A percentile compares a stretch with the other conserved stretches of the same genome.
phyloP scores from a whole-genome alignment of 2,329 filamentous ascomycete genomes.

The Colletotrichum sp. region DNA sequence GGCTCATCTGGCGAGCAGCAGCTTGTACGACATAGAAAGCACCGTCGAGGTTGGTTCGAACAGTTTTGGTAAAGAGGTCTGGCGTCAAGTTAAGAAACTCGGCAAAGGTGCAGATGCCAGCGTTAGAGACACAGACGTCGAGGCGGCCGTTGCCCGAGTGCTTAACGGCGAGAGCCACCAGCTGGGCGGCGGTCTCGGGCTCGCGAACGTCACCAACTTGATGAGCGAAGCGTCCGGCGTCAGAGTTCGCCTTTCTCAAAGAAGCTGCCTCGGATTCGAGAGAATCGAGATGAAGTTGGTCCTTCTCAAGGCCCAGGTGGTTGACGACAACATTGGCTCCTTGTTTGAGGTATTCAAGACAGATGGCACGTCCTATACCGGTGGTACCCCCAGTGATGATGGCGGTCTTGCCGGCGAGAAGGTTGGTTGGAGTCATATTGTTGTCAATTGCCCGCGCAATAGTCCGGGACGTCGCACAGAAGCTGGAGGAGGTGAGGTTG shows the following conservation, averaged over 20 bases:
- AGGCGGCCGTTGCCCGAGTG: conserved; percentile 61
- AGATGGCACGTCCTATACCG: conserved; percentile 86
- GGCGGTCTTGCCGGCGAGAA: conserved; percentile 78
- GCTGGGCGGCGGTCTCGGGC: conserved; percentile 70
- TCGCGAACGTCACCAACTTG: conserved; percentile 80
- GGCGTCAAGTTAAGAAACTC: conserved; percentile 80
- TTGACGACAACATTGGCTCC: conserved; percentile 83
- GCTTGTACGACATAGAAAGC: conserved; percentile 90
- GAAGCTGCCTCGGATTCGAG: conserved; percentile 56
- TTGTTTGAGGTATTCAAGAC: conserved; percentile 77
- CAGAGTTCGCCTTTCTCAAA: conserved; percentile 48
- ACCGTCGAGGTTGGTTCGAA: conserved; percentile 83
- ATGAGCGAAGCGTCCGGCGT: conserved; percentile 65
- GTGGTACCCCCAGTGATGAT: conserved; percentile 88
- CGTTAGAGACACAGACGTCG: conserved; percentile 86
- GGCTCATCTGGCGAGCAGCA: conserved; percentile 81
- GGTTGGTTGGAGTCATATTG: conserved; percentile 50
- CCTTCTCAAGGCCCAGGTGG: conserved; percentile 68
- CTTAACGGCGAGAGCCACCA: conserved; percentile 71
- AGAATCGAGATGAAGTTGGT: conserved; percentile 56
- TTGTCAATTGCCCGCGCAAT: neutral
- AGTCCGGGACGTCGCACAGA: neutral
- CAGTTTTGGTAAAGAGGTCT: conserved; percentile 73
- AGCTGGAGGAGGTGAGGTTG: neutral
- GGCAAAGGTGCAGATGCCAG: conserved; percentile 86